These are phyloP conservation scores for Podila epigama DNA, from an alignment of 192 early-diverging fungal genomes.

Conservation along the genomic window DNA sequence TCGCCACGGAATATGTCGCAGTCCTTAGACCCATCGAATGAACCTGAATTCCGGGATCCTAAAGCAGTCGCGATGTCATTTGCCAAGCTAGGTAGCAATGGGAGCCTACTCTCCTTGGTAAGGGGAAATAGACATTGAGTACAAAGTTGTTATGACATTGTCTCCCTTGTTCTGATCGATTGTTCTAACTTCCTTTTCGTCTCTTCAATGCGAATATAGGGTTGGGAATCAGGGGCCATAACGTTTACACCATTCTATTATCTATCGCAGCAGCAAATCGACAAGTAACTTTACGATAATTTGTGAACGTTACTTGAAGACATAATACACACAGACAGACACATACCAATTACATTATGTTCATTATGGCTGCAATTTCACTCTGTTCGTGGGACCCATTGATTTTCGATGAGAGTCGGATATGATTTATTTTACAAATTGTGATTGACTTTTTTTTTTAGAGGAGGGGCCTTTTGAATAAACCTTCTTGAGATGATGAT, in stretches of 20 bases:
- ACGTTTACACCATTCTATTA: constrained; percentile 46
- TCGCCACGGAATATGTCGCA: not conserved
- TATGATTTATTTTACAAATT: constrained; percentile 1
- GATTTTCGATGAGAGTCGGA: too few relatives aligned
- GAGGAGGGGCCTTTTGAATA: too few relatives aligned
- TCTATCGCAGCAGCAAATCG: constrained; percentile 1
- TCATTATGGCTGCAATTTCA: too few relatives aligned
- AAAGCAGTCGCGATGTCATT: constrained; percentile 26
- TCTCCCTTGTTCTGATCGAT: not conserved
- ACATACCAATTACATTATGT: not conserved
- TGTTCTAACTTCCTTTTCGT: not conserved
- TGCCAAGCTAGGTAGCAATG: constrained; percentile 4
- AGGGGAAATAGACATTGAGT: not conserved
- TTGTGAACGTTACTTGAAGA: too few relatives aligned
- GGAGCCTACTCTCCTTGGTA: constrained; percentile 30
- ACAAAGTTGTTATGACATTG: not conserved
- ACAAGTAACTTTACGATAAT: too few relatives aligned
- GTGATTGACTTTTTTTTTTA: too few relatives aligned
- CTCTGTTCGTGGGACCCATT: too few relatives aligned
- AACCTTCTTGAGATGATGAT: too few relatives aligned
- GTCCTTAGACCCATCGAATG: not conserved
- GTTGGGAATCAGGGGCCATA: constrained; percentile 37
- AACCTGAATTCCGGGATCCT: constrained; percentile 3
- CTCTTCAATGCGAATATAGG: constrained; percentile 20
- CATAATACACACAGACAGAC: not conserved